Evolutionary conservation across 78 protist species (phyloP).

Genomic region (slime mould (Dictyostelium discoideum)): DNA sequence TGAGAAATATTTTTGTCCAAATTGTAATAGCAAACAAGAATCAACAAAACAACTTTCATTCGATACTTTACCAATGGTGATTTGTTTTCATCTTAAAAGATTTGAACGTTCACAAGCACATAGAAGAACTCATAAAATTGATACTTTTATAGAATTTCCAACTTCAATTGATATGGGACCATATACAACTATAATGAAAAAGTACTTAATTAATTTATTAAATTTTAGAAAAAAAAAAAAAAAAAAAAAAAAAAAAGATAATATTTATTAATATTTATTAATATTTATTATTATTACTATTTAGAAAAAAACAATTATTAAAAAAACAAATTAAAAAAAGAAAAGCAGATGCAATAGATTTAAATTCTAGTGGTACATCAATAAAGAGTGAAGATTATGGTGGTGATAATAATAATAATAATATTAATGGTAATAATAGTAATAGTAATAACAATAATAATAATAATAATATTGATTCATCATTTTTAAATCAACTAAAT

Average conservation of each 20-base stretch:
- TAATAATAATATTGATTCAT: neutral
- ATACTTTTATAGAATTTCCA: slow-evolving; percentile 78
- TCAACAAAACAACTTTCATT: slow-evolving; percentile 80
- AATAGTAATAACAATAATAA: neutral
- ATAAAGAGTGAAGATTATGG: neutral
- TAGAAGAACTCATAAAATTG: slow-evolving; percentile 77
- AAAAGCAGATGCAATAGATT: neutral
- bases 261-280: neutral
- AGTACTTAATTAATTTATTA: neutral
- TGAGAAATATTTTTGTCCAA: slow-evolving; percentile 62
- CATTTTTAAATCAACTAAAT: neutral
- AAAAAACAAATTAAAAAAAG: neutral
- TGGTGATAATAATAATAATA: neutral
- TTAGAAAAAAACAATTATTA: neutral
- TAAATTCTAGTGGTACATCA: neutral
- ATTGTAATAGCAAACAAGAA: slow-evolving; percentile 65
- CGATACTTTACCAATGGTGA: slow-evolving; percentile 59
- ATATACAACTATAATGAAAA: slow-evolving; percentile 32
- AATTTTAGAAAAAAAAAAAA: no score
- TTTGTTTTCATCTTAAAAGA: slow-evolving; percentile 79
- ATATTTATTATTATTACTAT: neutral
- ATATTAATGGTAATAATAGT: neutral
- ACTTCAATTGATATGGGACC: slow-evolving; percentile 47
- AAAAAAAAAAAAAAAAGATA: no score
- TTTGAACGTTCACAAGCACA: slow-evolving; percentile 58